These are phyloP conservation scores for Ophiostoma quercus DNA, from an alignment of 2,329 filamentous ascomycete genomes.

Conservation along the genomic window DNA sequence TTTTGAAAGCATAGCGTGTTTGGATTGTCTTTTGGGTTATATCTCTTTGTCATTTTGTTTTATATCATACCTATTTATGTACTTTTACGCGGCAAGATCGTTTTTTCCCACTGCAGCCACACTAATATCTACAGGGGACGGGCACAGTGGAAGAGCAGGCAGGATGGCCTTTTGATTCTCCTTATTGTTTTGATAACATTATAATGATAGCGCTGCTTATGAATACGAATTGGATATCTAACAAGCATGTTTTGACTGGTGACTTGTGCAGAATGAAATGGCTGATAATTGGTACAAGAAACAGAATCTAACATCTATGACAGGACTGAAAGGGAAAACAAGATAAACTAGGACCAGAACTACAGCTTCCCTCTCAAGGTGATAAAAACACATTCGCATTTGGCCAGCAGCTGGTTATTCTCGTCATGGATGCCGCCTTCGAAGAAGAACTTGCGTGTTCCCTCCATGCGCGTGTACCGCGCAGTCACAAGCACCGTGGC, in stretches of 20 bases:
- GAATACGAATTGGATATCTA: constrained; percentile 22
- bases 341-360: neutral
- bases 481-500: constrained; percentile 44
- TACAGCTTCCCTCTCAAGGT: constrained; percentile 27
- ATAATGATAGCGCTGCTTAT: constrained; percentile 22
- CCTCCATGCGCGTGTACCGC: constrained; percentile 42
- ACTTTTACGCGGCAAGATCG: neutral
- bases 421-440: constrained; percentile 47
- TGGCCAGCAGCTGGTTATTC: constrained; percentile 44
- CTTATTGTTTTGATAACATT: constrained; percentile 15
- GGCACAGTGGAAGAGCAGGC: neutral
- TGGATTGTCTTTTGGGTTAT: neutral
- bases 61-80: constrained; percentile 16
- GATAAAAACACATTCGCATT: constrained; percentile 49
- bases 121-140: constrained; percentile 15
- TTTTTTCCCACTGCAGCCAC: constrained; percentile 6
- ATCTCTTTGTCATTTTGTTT: neutral
- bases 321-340: neutral
- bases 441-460: constrained; percentile 49
- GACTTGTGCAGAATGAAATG: neutral
- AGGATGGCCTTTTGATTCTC: neutral
- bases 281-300: neutral
- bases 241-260: neutral
- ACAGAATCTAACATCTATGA: neutral
- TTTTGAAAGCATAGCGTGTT: constrained; percentile 27